These are phyloP conservation scores for Ceratobasidium sp. DNA, from an alignment of 1,284 basidiomycete species.

Conservation along the genomic window DNA sequence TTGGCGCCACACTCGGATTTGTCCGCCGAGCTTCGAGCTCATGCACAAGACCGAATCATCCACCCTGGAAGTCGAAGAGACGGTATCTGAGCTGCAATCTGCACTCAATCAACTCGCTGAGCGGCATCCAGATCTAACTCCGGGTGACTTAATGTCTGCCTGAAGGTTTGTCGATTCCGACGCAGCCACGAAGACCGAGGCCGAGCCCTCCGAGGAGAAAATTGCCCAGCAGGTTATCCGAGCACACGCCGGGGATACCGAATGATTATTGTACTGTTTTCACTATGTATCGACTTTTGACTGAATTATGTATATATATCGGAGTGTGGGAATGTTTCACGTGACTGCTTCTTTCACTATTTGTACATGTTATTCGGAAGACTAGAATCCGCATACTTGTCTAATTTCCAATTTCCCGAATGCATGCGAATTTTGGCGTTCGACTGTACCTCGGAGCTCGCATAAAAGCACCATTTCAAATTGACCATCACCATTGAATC, in stretches of 20 bases:
- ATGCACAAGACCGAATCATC: neutral
- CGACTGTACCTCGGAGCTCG: too few species aligned
- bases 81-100: neutral
- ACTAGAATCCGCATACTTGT: neutral
- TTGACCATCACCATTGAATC: too few species aligned
- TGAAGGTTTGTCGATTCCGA: neutral
- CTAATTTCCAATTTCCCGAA: neutral
- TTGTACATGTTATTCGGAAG: neutral
- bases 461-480: too few species aligned
- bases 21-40: neutral
- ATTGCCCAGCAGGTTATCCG: neutral
- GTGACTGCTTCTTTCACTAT: too few species aligned
- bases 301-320: too few species aligned
- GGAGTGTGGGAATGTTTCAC: too few species aligned
- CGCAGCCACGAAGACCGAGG: neutral
- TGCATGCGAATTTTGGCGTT: neutral
- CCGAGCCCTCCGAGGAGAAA: neutral
- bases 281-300: too few species aligned
- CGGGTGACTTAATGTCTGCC: neutral
- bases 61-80: neutral
- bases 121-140: neutral
- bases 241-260: too few species aligned
- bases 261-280: too few species aligned
- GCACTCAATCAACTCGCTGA: neutral
- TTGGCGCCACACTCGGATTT: conserved; percentile 54